Percentiles rank a stretch among this genome's conserved stretches.
phyloP scores from a whole-genome alignment of 2,329 filamentous ascomycete genomes.

The Ustilaginoidea virens region DNA sequence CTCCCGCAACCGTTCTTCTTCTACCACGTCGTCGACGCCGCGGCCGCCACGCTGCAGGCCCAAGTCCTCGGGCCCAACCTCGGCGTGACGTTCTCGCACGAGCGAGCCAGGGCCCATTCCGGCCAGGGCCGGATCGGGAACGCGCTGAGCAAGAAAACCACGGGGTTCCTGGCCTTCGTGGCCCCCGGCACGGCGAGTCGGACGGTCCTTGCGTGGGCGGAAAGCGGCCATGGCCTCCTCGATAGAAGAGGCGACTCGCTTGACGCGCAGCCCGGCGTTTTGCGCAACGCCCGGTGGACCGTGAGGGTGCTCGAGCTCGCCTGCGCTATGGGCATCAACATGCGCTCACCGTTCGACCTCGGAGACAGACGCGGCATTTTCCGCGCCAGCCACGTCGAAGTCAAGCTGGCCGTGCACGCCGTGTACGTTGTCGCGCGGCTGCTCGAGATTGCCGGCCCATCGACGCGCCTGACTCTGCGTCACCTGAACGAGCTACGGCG shows the following conservation, averaged over 20 bases:
- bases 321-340: slow-evolving; percentile 13
- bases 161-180: slow-evolving; percentile 16
- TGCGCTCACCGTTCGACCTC: slow-evolving; percentile 15
- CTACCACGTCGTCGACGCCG: slow-evolving; percentile 14
- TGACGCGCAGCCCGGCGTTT: slow-evolving; percentile 8
- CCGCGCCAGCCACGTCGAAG: slow-evolving; percentile 21
- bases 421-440: slow-evolving; percentile 13
- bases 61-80: slow-evolving; percentile 19
- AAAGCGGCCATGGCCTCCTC: slow-evolving; percentile 17
- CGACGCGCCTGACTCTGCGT: slow-evolving; percentile 9
- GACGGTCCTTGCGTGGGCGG: slow-evolving; percentile 15
- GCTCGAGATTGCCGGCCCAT: slow-evolving; percentile 12
- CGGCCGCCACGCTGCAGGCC: slow-evolving; percentile 11
- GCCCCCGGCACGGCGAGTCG: slow-evolving; percentile 6
- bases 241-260: slow-evolving; percentile 17
- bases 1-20: slow-evolving; percentile 14
- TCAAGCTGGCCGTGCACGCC: slow-evolving; percentile 21
- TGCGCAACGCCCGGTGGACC: slow-evolving; percentile 18
- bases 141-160: slow-evolving; percentile 14
- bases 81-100: slow-evolving; percentile 14
- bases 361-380: slow-evolving; percentile 11
- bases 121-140: slow-evolving; percentile 1
- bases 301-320: slow-evolving; percentile 15
- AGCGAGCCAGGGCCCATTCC: slow-evolving; percentile 6
- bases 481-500: slow-evolving; percentile 11